Base-by-base conservation (phyloP, 1,284 basidiomycete genomes). In the Cryptococcus deneoformans region DNA sequence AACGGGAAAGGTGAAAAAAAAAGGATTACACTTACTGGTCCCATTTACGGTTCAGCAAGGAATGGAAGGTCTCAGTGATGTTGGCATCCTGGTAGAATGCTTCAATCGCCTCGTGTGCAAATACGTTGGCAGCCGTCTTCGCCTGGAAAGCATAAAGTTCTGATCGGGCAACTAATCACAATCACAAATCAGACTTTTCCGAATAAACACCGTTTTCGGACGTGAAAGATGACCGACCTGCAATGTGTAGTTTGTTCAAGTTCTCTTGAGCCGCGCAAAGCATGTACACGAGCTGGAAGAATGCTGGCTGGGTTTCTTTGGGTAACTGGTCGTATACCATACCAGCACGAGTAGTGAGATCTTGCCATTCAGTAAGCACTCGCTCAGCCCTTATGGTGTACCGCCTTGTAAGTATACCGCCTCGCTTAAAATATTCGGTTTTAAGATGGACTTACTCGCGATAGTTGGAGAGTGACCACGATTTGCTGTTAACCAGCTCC, bases 231-330 rank as follows among this genome's bases (percentile, higher is more conserved):
- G 29, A 55, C 42, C 84, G 84, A 40, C 83, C 84, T 39, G 80
- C 73, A 39, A 87, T 80, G 67, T 84, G 80, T 78, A 87, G 80
- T 51, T 80, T 80, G 10, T 81, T 82, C n/a, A 87, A 67, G 54
- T 84, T 87, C 2, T 68, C 63, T 37, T 69, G 68, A 43, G 65
- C 61, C 9, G 60, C 73, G 14, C 86, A 82, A 1, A 86, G 83
- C 66, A 87, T 86, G 42, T 85, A 84, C 1, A 88, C 82, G 14
- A 85, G 80, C 71, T 88, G 80, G 80, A 84, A 88, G 79, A 84
- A 88, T 0, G 87, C 82, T 0, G 86, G 79, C 63, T 86, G 57
- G 2, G 53, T 56, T 3, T 58, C 58, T 12, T 63, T 54, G 6
- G 83, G 74, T 0, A 88, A 73, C 37, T 75, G 75, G 62, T 85